phyloP scores from a whole-genome alignment of 2,329 filamentous ascomycete species.

The Teratosphaeria nubilosa region DNA sequence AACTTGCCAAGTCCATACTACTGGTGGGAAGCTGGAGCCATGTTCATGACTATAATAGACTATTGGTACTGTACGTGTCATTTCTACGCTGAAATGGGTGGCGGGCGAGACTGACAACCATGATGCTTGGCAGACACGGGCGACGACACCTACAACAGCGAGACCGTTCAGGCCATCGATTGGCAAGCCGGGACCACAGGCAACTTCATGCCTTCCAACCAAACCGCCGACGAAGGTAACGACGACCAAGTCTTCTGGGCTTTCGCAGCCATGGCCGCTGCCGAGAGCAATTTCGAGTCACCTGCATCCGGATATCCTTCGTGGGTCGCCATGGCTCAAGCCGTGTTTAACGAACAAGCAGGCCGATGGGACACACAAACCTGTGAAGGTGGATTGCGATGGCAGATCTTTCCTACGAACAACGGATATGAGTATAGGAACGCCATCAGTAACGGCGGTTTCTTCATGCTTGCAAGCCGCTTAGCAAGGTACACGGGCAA shows the following conservation, averaged over 20 bases:
- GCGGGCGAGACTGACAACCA: background rate
- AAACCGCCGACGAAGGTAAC: slow-evolving; percentile 32
- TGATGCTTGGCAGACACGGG: slow-evolving; percentile 6
- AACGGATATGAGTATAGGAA: slow-evolving; percentile 49
- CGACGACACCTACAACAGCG: slow-evolving; percentile 11
- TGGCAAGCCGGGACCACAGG: slow-evolving; percentile 8
- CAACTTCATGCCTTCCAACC: slow-evolving; percentile 31
- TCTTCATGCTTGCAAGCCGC: slow-evolving; percentile 40
- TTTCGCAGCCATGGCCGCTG: slow-evolving; percentile 38
- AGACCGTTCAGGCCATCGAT: slow-evolving; percentile 7
- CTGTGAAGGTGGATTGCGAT: slow-evolving; percentile 31
- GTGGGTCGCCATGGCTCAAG: slow-evolving; percentile 37
- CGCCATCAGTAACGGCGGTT: slow-evolving; percentile 40
- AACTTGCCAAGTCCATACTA: slow-evolving; percentile 56
- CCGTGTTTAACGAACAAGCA: slow-evolving; percentile 31
- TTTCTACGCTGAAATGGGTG: background rate
- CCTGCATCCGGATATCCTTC: slow-evolving; percentile 27
- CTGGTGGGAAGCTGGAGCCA: slow-evolving; percentile 57
- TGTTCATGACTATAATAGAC: slow-evolving; percentile 60
- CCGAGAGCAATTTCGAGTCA: slow-evolving; percentile 39
- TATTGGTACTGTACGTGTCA: slow-evolving; percentile 47
- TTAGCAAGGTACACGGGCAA: slow-evolving; percentile 32
- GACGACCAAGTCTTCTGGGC: slow-evolving; percentile 52
- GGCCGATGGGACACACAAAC: slow-evolving; percentile 27
- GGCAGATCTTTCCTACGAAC: slow-evolving; percentile 22